Percentiles rank a stretch among this genome's conserved stretches.
These are phyloP conservation scores for Inonotus obliquus DNA, from an alignment of 1,284 basidiomycete species.

Conservation along the genomic window DNA sequence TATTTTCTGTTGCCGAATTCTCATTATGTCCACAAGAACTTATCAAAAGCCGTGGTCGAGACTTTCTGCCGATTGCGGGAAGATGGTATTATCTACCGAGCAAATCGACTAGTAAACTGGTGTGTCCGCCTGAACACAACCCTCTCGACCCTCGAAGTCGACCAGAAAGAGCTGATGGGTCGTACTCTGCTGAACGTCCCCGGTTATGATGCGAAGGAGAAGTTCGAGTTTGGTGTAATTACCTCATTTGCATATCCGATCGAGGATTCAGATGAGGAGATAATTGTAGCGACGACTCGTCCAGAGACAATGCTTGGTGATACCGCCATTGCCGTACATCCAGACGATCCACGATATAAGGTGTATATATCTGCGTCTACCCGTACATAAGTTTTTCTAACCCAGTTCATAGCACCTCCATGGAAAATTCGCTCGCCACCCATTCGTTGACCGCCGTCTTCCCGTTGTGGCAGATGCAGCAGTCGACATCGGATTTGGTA, in stretches of 20 bases:
- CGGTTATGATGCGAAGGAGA: conserved; percentile 91
- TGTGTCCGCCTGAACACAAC: conserved; percentile 96
- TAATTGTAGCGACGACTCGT: conserved; percentile 95
- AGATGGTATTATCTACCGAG: conserved; percentile 92
- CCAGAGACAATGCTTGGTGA: conserved; percentile 99
- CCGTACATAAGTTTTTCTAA: background rate
- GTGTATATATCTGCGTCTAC: conserved; percentile 20
- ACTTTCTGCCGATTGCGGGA: conserved; percentile 91
- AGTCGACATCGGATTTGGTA: conserved; percentile 97
- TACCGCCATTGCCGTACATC: conserved; percentile 96
- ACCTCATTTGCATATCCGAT: conserved; percentile 94
- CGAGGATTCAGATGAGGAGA: conserved; percentile 88
- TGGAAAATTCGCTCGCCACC: conserved; percentile 90
- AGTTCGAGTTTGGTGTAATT: conserved; percentile 96
- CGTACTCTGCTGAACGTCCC: conserved; percentile 88
- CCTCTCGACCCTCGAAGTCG: conserved; percentile 96
- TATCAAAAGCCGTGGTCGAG: conserved; percentile 87
- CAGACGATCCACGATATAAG: conserved; percentile 89
- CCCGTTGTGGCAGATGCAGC: conserved; percentile 85
- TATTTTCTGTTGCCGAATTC: background rate
- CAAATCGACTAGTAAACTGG: conserved; percentile 98
- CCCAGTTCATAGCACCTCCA: conserved; percentile 68
- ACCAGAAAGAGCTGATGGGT: conserved; percentile 89
- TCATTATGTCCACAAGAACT: conserved; percentile 39
- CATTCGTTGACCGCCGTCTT: conserved; percentile 84